Conservation (phyloP, 75 land plant species). For the Pinus tabuliformis region DNA sequence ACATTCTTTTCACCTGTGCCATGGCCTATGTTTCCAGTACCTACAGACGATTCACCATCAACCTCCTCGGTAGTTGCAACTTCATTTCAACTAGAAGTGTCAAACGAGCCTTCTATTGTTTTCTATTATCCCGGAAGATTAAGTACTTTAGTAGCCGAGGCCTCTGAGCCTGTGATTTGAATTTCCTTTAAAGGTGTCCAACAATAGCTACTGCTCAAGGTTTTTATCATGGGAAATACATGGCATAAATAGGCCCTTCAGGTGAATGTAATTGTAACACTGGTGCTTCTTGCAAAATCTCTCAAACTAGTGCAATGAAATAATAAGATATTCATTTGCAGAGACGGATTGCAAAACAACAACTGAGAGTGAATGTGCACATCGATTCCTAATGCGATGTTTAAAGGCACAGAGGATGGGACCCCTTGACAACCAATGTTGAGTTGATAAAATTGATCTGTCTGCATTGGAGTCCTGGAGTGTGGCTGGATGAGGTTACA, state of each 20-base stretch:
- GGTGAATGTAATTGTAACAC: background rate
- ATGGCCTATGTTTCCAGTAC: background rate
- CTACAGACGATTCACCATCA: background rate
- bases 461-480: no score
- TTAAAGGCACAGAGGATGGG: no score
- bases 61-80: background rate
- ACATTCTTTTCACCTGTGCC: slow-evolving; percentile 1
- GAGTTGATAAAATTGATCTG: no score
- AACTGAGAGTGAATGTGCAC: background rate
- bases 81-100: background rate
- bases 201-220: background rate
- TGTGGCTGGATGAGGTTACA: no score
- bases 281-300: background rate
- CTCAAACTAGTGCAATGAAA: background rate
- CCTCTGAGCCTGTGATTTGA: background rate
- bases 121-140: background rate
- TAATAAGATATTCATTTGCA: slow-evolving; percentile 3
- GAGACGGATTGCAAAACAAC: background rate
- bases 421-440: no score
- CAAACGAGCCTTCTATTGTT: background rate
- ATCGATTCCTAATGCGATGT: no score
- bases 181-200: background rate
- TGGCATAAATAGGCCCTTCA: background rate
- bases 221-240: background rate
- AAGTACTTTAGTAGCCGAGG: background rate